These are phyloP conservation scores for Arthrocladium fulminans DNA, from an alignment of 2,329 filamentous ascomycete species.

Conservation along the genomic window DNA sequence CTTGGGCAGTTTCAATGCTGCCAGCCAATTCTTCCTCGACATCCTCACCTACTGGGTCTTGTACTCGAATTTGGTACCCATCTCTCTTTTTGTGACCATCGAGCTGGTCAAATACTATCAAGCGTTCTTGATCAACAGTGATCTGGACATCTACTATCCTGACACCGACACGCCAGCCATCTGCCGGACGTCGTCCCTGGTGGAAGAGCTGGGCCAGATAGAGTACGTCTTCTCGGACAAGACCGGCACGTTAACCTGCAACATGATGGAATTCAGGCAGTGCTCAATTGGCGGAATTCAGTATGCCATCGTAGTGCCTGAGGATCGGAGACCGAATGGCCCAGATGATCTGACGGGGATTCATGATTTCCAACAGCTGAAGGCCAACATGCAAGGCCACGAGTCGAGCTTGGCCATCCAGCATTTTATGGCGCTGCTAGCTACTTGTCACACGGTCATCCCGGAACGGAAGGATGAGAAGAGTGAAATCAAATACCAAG, in stretches of 20 bases:
- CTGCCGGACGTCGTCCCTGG: constrained; percentile 89
- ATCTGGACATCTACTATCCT: constrained; percentile 96
- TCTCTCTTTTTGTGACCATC: constrained; percentile 94
- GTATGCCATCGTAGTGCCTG: constrained; percentile 84
- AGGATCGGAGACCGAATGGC: constrained; percentile 77
- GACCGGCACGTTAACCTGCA: constrained; percentile 94
- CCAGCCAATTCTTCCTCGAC: constrained; percentile 79
- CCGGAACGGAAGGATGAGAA: constrained; percentile 77
- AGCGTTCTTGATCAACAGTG: constrained; percentile 93
- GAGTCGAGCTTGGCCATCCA: constrained; percentile 55
- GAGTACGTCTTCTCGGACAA: constrained; percentile 99
- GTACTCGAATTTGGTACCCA: constrained; percentile 92
- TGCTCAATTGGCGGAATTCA: constrained; percentile 88
- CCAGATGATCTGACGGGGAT: constrained; percentile 64
- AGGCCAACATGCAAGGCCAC: constrained; percentile 58
- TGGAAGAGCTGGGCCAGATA: constrained; percentile 95
- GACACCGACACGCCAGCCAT: constrained; percentile 91
- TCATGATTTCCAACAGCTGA: constrained; percentile 71
- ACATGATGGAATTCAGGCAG: constrained; percentile 97
- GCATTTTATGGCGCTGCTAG: constrained; percentile 77
- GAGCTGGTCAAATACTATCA: constrained; percentile 98
- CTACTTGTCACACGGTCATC: constrained; percentile 95
- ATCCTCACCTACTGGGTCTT: constrained; percentile 98
- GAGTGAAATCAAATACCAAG: constrained; percentile 89
- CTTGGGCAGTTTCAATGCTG: constrained; percentile 56